These are phyloP conservation scores for Crithidia mellificae DNA, from an alignment of 208 protist genomes.

Conservation along the genomic window DNA sequence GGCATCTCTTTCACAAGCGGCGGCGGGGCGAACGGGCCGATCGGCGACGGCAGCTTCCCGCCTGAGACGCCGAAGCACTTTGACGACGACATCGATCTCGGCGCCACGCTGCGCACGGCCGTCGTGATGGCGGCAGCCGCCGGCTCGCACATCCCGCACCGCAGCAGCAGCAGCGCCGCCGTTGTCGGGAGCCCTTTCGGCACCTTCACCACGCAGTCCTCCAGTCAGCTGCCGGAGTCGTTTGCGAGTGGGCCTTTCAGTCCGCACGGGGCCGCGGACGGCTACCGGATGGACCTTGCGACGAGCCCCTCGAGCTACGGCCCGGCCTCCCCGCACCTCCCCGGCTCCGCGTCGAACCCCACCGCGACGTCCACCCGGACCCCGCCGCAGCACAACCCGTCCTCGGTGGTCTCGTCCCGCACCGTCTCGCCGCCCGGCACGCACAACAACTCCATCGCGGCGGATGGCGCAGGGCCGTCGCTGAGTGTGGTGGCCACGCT, in stretches of 20 bases:
- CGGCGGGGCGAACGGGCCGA: too few relatives aligned
- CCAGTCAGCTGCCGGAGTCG: constrained; percentile 13
- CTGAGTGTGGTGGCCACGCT: neutral
- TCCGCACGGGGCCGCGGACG: neutral
- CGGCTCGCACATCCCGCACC: constrained; percentile 13
- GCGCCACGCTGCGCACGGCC: constrained; percentile 26
- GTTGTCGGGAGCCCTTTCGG: neutral
- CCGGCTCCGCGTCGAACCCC: neutral
- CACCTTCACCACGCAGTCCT: constrained; percentile 10
- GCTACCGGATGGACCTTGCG: neutral
- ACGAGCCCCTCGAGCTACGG: neutral
- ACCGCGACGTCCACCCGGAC: neutral
- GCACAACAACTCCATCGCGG: constrained; percentile 11
- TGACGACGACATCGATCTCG: constrained; percentile 26
- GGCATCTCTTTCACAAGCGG: too few relatives aligned
- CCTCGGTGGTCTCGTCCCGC: constrained; percentile 7
- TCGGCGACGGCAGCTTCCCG: neutral
- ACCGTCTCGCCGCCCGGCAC: constrained; percentile 7
- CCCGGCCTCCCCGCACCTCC: neutral
- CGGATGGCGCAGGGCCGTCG: neutral
- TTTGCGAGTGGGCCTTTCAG: constrained; percentile 7
- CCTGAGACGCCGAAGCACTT: neutral
- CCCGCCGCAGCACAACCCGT: neutral
- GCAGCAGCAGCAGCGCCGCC: neutral
- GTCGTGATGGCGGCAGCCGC: constrained; percentile 28